Base-by-base conservation (phyloP, 768 basidiomycete genomes). In the Kwoniella bestiolae region DNA sequence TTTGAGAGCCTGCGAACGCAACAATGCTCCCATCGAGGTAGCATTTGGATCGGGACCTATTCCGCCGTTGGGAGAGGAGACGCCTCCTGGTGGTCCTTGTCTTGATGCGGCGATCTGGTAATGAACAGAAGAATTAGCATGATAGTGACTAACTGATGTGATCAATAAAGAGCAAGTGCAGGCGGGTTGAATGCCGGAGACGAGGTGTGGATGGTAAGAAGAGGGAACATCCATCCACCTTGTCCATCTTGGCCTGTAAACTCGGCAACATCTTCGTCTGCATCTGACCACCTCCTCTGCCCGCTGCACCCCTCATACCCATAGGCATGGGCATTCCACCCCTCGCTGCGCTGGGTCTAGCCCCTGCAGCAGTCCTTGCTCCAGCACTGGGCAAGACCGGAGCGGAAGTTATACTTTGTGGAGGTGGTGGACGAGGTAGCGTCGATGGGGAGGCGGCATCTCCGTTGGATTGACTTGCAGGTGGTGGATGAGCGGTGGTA, bases 241-340 rank as follows among this genome's bases (percentile, higher is more conserved):
- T 91, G 45, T 90, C 91, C 90, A 97, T 91, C 84, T 93, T 96
- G 67, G 91, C 92, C 78, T 94, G 93, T 49, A 98, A 85, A 50
- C 87, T 85, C 0, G 94, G 91, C 0, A 94, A 94, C 67, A 98
- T 91, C 51, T 72, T 71, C 50, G 52, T 70, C 46, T 64, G 71
- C 72, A 68, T 63, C n/a, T 62, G 58, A 25, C 50, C 28, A 41
- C 67, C 56, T 29, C 56, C 57, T 41, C 57, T 46, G 18, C 70
- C 65, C 26, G 55, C 65, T n/a, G 56, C 51, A 26, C 68, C 67
- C 35, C 70, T 58, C 74, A 79, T 79, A 11, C 76, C 78, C 76
- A 77, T 77, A 14, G 68, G 68, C 56, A 66, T 67, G 1, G 74
- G 74, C 58, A 67, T 67, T 23, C 56, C 67, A 25, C 66, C 68